Evolutionary conservation across 495 filamentous ascomycete genomes (phyloP).

Genomic region (Daldinia vernicosa): DNA sequence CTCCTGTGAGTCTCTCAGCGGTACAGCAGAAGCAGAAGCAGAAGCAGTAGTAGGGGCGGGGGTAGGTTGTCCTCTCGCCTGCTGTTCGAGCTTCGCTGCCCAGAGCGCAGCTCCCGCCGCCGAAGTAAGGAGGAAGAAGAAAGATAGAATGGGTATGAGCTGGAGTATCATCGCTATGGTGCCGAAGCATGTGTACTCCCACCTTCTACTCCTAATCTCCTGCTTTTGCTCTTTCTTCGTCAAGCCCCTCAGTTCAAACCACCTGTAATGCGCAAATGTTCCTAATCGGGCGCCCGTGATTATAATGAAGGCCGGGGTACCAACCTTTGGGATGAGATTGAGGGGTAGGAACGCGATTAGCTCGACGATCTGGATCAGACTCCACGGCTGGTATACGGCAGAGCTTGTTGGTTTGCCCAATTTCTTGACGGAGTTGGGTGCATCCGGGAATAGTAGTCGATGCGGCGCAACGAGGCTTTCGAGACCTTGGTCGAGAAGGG

Average conservation of each 20-base stretch:
- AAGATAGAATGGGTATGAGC: constrained; percentile 83
- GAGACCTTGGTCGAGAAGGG: constrained; percentile 60
- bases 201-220: constrained; percentile 71
- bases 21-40: not conserved
- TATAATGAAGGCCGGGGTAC: constrained; percentile 79
- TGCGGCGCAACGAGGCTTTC: constrained; percentile 71
- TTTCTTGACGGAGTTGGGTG: constrained; percentile 70
- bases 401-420: constrained; percentile 76
- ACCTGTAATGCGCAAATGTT: constrained; percentile 69
- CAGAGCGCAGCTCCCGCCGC: constrained; percentile 84
- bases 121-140: constrained; percentile 86
- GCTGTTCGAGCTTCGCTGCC: constrained; percentile 68
- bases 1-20: constrained; percentile 25
- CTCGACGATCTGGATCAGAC: constrained; percentile 78
- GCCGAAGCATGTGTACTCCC: constrained; percentile 71
- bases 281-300: constrained; percentile 69
- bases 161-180: constrained; percentile 67
- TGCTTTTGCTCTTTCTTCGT: constrained; percentile 66
- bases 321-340: constrained; percentile 88
- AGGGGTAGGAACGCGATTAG: constrained; percentile 82
- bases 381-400: constrained; percentile 74
- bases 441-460: constrained; percentile 70
- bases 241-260: constrained; percentile 84
- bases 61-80: constrained; percentile 25
- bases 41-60: not conserved